Base-by-base conservation (phyloP, 768 basidiomycete genomes). In the Termitomyces titanicus region DNA sequence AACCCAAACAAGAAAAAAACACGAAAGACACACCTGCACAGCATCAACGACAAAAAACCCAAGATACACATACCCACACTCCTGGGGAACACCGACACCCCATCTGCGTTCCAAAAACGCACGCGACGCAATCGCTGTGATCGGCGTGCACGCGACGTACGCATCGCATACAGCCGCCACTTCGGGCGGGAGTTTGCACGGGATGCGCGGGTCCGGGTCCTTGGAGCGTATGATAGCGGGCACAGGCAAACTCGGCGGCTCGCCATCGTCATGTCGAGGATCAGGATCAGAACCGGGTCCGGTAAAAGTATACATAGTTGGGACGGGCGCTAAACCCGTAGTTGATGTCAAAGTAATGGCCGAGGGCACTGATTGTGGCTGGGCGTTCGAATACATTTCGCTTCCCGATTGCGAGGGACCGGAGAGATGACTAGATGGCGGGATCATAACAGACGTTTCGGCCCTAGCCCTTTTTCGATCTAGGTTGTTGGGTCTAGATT, bases 11-110 rank as follows among this genome's bases (percentile, higher is more conserved):
- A 12, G 5, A 20, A 44, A 3, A 44, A 44, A 44, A 44, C 18
- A 13, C 3, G 7, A 38, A n/a, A n/a, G n/a, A 51, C 50, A 11
- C 24, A 51, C 82, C 63, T 68, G 66, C 6, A 80, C 60, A 12
- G 68, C 64, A 15, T 74, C 65, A 51, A 84, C 60, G 31, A 68
- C 70, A 58, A 80, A 82, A 39, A 74, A 74, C 0, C 82, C 82
- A 63, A 83, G 64, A 60, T 75, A 76, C 38, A 63, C 64, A 59
- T 71, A 79, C 13, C 64, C 71, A 54, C 70, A 74, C 52, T 79
- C 79, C 5, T 61, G 40, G 11, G 73, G 66, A 1, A 78, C 62
- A 0, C 61, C 53, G n/a, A 70, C 51, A 9, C 70, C 66, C 71
- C 72, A 75, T 18, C 62, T 56, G 0, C 62, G 35, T 18, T 44